Conservation (phyloP, 176 grass and related monocot genomes). For the Eleusine indica region DNA sequence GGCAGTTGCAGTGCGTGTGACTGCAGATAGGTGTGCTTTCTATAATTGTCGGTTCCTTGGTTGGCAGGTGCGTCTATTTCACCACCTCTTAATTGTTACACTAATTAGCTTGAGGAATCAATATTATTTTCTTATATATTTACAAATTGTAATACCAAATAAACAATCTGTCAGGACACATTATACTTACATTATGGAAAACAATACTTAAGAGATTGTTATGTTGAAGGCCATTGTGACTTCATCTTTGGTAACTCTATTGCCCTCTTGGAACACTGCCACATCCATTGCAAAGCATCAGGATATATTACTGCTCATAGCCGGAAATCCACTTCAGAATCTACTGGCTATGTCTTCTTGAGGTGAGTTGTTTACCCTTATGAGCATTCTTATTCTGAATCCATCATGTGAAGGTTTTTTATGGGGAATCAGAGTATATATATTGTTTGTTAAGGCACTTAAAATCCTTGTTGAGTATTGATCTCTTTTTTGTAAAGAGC, state of each 20-base stretch:
- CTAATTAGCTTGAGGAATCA: not conserved
- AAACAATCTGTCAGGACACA: slow-evolving; percentile 69
- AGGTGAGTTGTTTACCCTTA: slow-evolving; percentile 45
- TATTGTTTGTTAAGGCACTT: not conserved
- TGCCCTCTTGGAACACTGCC: slow-evolving; percentile 90
- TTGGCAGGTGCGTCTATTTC: slow-evolving; percentile 67
- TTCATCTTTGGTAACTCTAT: slow-evolving; percentile 97
- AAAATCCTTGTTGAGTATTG: not conserved
- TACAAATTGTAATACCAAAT: slow-evolving; percentile 6
- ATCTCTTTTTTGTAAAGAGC: slow-evolving; percentile 10
- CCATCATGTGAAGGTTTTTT: not conserved
- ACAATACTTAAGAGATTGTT: slow-evolving; percentile 95
- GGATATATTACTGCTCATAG: slow-evolving; percentile 98
- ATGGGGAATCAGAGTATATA: not conserved
- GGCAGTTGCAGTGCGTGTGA: slow-evolving; percentile 82
- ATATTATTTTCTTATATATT: not conserved
- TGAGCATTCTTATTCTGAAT: not conserved
- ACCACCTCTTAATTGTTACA: slow-evolving; percentile 6
- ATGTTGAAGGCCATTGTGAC: slow-evolving; percentile 93
- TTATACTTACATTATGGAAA: slow-evolving; percentile 96
- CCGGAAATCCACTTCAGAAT: slow-evolving; percentile 87
- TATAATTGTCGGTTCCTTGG: slow-evolving; percentile 94
- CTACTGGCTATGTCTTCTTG: slow-evolving; percentile 93
- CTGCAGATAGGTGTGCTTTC: slow-evolving; percentile 91
- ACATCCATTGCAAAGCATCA: slow-evolving; percentile 87